phyloP scores from a whole-genome alignment of 176 grass and related monocot genomes.

The Lolium multiflorum region DNA sequence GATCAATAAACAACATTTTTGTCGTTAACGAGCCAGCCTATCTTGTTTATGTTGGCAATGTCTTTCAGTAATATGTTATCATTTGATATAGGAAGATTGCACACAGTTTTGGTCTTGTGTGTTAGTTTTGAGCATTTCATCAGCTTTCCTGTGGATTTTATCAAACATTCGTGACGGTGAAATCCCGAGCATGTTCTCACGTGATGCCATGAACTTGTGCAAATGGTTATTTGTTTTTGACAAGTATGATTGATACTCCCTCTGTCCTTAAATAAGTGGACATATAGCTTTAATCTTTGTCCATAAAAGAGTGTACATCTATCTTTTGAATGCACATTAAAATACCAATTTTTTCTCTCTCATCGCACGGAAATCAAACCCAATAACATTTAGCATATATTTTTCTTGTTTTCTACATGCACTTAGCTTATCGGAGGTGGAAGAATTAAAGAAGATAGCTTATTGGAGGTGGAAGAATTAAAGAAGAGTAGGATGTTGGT shows the following conservation, averaged over 20 bases:
- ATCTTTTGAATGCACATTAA: too few species aligned
- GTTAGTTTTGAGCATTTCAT: neutral
- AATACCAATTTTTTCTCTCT: too few species aligned
- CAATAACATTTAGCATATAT: too few species aligned
- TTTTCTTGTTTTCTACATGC: too few species aligned
- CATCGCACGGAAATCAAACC: too few species aligned
- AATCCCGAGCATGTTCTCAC: slow-evolving; percentile 3
- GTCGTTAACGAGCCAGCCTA: neutral
- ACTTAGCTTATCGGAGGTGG: too few species aligned
- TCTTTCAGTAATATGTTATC: neutral
- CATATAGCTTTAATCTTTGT: too few species aligned
- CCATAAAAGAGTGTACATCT: too few species aligned
- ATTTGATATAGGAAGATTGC: slow-evolving; percentile 1
- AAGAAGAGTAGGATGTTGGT: too few species aligned
- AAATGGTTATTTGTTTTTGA: slow-evolving; percentile 11
- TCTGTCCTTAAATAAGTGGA: too few species aligned
- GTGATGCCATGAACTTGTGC: neutral
- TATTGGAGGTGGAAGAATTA: too few species aligned
- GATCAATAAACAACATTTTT: slow-evolving; percentile 51
- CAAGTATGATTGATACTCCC: slow-evolving; percentile 26
- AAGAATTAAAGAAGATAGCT: too few species aligned
- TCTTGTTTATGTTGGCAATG: neutral
- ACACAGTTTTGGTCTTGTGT: neutral
- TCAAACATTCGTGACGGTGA: neutral
- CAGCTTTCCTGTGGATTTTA: neutral